These are phyloP conservation scores for Solanum pennellii DNA, from an alignment of 257 asterid species.

Conservation along the genomic window DNA sequence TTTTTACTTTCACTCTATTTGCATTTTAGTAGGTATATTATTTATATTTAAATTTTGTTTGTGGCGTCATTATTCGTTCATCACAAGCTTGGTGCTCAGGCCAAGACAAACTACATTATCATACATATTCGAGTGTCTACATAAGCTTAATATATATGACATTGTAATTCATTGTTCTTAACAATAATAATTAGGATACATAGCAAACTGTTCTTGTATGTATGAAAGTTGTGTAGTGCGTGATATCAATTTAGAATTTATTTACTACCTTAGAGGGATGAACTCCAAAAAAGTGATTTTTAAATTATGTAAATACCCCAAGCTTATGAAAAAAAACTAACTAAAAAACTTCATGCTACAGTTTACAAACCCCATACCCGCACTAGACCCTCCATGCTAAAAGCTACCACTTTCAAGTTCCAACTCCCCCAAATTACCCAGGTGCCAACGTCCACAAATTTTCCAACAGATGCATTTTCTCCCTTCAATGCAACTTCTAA, in stretches of 20 bases:
- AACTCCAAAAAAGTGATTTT: too few species aligned
- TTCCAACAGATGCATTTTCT: too few species aligned
- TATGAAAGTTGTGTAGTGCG: not conserved
- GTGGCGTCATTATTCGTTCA: not conserved
- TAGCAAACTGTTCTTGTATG: not conserved
- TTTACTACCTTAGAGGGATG: too few species aligned
- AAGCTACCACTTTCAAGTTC: too few species aligned
- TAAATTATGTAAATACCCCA: too few species aligned
- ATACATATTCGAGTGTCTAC: not conserved
- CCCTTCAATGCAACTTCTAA: too few species aligned
- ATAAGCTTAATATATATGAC: not conserved
- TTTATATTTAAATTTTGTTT: not conserved
- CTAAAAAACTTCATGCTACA: too few species aligned
- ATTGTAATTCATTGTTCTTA: not conserved
- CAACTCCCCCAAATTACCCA: too few species aligned
- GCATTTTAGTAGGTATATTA: not conserved
- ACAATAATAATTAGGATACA: not conserved
- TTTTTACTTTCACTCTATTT: not conserved
- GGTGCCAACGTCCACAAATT: too few species aligned
- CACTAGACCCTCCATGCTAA: too few species aligned
- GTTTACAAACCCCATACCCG: too few species aligned
- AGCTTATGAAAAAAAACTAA: too few species aligned
- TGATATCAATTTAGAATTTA: not conserved
- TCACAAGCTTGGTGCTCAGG: not conserved
- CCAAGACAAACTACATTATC: not conserved